phyloP scores from a whole-genome alignment of 2,329 filamentous ascomycete genomes.

The Thielaviopsis punctulata region DNA sequence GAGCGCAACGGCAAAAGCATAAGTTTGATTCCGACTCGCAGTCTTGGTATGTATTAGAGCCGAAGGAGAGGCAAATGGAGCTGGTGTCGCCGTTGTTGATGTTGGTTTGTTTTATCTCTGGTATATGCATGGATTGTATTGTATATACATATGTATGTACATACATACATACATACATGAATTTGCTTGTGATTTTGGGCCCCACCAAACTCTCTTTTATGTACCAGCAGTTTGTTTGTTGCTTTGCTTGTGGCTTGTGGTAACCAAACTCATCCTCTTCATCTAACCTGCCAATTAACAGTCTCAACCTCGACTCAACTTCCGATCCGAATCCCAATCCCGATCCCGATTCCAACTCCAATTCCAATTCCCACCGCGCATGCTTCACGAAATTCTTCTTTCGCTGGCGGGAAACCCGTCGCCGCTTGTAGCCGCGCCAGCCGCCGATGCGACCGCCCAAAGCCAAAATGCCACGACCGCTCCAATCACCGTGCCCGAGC shows the following conservation, averaged over 20 bases:
- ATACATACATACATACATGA: too few relatives aligned
- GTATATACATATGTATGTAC: neutral
- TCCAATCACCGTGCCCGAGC: constrained; percentile 59
- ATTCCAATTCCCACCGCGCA: constrained; percentile 22
- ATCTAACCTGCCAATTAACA: too few relatives aligned
- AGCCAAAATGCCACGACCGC: constrained; percentile 21
- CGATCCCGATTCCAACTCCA: neutral
- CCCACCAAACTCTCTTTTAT: neutral
- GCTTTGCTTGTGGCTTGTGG: neutral
- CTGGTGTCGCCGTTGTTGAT: neutral
- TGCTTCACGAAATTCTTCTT: constrained; percentile 98
- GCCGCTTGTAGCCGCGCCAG: constrained; percentile 46
- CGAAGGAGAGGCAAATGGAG: neutral
- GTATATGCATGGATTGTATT: neutral
- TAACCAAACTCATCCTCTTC: too few relatives aligned
- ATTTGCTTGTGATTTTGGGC: neutral
- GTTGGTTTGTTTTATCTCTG: neutral
- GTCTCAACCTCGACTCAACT: neutral
- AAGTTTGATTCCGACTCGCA: constrained; percentile 6
- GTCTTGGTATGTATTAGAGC: neutral
- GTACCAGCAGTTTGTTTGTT: neutral
- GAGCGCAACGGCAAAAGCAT: neutral
- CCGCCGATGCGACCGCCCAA: constrained; percentile 19
- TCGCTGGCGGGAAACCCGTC: constrained; percentile 89
- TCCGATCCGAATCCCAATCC: neutral